A percentile compares a stretch with the other conserved stretches of the same genome.
Conservation (phyloP, 352 stramenopile species). For the Saprolegnia diclina region DNA sequence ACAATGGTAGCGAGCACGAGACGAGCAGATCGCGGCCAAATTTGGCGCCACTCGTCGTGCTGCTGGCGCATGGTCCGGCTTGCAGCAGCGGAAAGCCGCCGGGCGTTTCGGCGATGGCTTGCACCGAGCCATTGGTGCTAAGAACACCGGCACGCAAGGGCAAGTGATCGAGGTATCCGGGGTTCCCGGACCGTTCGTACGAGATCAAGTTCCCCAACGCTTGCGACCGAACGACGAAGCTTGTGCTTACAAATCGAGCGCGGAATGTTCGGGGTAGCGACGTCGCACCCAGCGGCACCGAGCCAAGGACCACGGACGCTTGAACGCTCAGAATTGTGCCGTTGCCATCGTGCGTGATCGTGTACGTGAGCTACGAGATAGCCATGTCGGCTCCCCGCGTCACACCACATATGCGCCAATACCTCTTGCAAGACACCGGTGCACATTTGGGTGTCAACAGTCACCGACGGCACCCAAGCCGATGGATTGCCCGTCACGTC, state of each 20-base stretch:
- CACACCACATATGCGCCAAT: not conserved
- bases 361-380: not conserved
- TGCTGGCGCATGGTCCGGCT: not conserved
- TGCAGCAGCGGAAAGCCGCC: not conserved
- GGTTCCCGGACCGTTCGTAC: not conserved
- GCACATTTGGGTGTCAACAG: not conserved
- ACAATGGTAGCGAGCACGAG: not conserved
- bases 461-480: not conserved
- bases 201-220: not conserved
- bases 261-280: not conserved
- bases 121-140: not conserved
- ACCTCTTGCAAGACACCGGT: not conserved
- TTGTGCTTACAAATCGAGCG: not conserved
- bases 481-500: not conserved
- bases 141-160: not conserved
- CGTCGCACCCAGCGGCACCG: not conserved
- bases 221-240: not conserved
- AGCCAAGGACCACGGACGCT: not conserved
- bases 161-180: not conserved
- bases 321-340: not conserved
- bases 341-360: not conserved
- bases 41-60: not conserved
- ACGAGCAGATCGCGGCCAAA: not conserved
- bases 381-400: not conserved
- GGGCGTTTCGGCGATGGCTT: not conserved